Conservation (phyloP, 192 early-diverging fungal species). For the Mortierella hygrophila region DNA sequence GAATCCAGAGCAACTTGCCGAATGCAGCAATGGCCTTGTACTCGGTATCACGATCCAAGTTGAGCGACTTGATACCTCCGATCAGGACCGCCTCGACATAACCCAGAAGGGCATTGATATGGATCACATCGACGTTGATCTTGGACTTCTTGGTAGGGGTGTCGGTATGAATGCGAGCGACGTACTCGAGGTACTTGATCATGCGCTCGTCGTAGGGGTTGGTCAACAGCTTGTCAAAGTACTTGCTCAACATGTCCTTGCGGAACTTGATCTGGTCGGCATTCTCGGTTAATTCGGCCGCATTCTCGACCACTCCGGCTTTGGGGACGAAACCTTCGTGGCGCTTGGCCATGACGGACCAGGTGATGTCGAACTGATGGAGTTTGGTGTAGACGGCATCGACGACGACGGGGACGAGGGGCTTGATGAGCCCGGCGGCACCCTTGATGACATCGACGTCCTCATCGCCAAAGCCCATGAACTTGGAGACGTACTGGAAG, state of each 20-base stretch:
- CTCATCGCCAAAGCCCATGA: slow-evolving; percentile 76
- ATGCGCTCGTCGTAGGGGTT: slow-evolving; percentile 65
- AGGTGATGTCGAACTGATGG: slow-evolving; percentile 81
- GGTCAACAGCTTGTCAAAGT: slow-evolving; percentile 73
- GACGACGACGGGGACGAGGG: slow-evolving; percentile 79
- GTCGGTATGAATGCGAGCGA: slow-evolving; percentile 83
- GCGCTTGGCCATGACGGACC: slow-evolving; percentile 73
- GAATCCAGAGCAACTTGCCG: slow-evolving; percentile 87
- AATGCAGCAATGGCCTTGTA: slow-evolving; percentile 75
- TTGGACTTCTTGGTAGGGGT: slow-evolving; percentile 79
- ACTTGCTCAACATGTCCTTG: slow-evolving; percentile 79
- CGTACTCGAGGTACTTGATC: slow-evolving; percentile 85
- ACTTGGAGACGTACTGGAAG: slow-evolving; percentile 80
- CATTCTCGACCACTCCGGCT: slow-evolving; percentile 45
- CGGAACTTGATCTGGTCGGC: slow-evolving; percentile 86
- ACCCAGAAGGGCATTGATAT: slow-evolving; percentile 82
- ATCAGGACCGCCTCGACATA: slow-evolving; percentile 71
- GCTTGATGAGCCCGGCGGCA: slow-evolving; percentile 71
- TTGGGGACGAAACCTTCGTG: slow-evolving; percentile 74
- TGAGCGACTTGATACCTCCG: slow-evolving; percentile 63
- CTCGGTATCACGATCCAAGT: slow-evolving; percentile 68
- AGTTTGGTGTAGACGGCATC: slow-evolving; percentile 84
- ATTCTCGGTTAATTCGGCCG: slow-evolving; percentile 63
- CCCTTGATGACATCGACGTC: slow-evolving; percentile 79
- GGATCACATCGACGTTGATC: slow-evolving; percentile 88